These are phyloP conservation scores for Suillus alpinus DNA, from an alignment of 768 basidiomycete genomes.

Conservation along the genomic window DNA sequence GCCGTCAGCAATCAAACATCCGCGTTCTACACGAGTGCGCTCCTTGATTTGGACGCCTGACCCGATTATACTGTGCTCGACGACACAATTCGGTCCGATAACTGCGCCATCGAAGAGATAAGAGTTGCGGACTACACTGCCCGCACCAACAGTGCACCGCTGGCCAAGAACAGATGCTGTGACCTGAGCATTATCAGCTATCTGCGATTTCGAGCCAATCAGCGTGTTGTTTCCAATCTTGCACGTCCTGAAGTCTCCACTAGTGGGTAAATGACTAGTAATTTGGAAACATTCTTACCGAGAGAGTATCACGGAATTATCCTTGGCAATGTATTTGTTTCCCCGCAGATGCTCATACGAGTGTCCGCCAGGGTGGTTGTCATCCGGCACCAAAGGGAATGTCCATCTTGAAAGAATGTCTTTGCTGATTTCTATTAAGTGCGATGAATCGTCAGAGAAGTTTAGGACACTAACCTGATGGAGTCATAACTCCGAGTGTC, in stretches of 20 bases:
- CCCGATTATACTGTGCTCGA: slow-evolving; percentile 82
- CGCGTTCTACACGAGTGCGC: slow-evolving; percentile 61
- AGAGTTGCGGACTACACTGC: slow-evolving; percentile 65
- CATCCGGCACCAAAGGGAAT: slow-evolving; percentile 93
- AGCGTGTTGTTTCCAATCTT: slow-evolving; percentile 79
- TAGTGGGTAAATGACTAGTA: not conserved
- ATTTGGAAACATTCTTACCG: slow-evolving; percentile 46
- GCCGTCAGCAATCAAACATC: slow-evolving; percentile 80
- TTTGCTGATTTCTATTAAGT: slow-evolving; percentile 50
- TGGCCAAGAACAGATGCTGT: slow-evolving; percentile 75
- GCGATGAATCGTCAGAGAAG: not conserved
- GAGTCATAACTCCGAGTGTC: slow-evolving; percentile 92
- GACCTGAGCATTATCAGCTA: slow-evolving; percentile 67
- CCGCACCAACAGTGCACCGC: slow-evolving; percentile 69
- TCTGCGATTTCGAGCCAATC: slow-evolving; percentile 73
- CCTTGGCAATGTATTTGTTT: slow-evolving; percentile 84
- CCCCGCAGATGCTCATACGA: slow-evolving; percentile 84
- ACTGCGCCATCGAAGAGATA: slow-evolving; percentile 81
- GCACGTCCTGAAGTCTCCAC: slow-evolving; percentile 56
- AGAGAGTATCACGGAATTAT: slow-evolving; percentile 76
- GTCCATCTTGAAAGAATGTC: slow-evolving; percentile 93
- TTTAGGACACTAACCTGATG: slow-evolving; percentile 57
- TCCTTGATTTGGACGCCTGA: slow-evolving; percentile 70
- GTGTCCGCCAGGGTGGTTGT: slow-evolving; percentile 82
- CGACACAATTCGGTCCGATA: slow-evolving; percentile 67